Evolutionary conservation across 2,329 filamentous ascomycete species (phyloP).

Genomic region (Diaporthe sp.): DNA sequence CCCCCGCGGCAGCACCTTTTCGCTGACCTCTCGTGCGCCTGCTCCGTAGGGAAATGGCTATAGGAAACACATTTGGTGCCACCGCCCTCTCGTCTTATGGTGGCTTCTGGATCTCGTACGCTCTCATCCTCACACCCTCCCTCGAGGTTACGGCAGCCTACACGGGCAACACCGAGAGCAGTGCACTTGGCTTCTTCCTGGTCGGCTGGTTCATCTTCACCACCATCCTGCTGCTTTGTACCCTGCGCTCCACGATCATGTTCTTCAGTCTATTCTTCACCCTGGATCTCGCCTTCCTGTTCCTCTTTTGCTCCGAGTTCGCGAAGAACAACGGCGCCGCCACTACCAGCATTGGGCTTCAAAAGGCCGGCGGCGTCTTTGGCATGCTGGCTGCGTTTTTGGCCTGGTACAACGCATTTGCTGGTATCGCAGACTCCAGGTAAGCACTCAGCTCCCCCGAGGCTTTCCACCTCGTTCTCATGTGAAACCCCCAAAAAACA

Average conservation of each 20-base stretch:
- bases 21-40: slow-evolving; percentile 37
- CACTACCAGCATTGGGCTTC: slow-evolving; percentile 62
- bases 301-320: slow-evolving; percentile 76
- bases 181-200: slow-evolving; percentile 81
- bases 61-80: slow-evolving; percentile 90
- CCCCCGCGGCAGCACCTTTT: neutral
- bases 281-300: slow-evolving; percentile 81
- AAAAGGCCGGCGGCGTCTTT: slow-evolving; percentile 82
- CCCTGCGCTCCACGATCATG: slow-evolving; percentile 81
- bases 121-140: slow-evolving; percentile 77
- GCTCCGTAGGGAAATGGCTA: slow-evolving; percentile 81
- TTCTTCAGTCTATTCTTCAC: slow-evolving; percentile 85
- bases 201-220: slow-evolving; percentile 91
- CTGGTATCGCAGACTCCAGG: slow-evolving; percentile 82
- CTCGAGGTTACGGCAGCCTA: slow-evolving; percentile 62
- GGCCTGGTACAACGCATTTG: slow-evolving; percentile 90
- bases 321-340: slow-evolving; percentile 66
- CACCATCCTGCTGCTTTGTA: slow-evolving; percentile 79
- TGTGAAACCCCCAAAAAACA: neutral
- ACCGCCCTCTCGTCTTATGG: slow-evolving; percentile 86
- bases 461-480: neutral
- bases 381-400: slow-evolving; percentile 85
- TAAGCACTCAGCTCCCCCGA: slow-evolving; percentile 52
- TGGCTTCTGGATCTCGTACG: slow-evolving; percentile 86
- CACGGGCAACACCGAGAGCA: slow-evolving; percentile 61